Evolutionary conservation across 768 basidiomycete genomes (phyloP), one percentile per base, ranked within the genome.

Genomic region (Podaxis mareebaensis): DNA sequence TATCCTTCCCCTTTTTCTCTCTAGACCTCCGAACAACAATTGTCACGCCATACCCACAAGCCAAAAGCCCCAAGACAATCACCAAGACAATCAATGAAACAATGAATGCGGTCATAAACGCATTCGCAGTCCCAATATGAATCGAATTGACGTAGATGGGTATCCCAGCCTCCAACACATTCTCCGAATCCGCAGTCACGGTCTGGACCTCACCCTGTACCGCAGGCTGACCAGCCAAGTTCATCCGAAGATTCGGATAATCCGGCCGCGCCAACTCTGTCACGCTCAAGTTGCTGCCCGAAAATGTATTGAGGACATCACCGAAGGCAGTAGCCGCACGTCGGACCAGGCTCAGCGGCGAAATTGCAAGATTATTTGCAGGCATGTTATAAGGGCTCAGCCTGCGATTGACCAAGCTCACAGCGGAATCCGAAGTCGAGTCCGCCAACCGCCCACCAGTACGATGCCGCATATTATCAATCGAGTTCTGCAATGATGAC

Each of bases 41-140:
- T 20, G 79, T 54, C n/a, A 83, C 51, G 2, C 74, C 76, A 66
- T 86, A 90, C 17, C 82, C 81, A 20, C 91, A 51, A 4, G 72
- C 78, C 58, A 92, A 79, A 4, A 84, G 65, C 0, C 72, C 83
- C 13, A 85, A 49, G 15, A 83, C 75, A 65, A 93, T 83, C 15
- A 85, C 89, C 62, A 89, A 74, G 39, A 92, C 71, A 58, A 93
- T 85, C 68, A 98, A 81, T 10, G 80, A 79, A 53, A 84, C 78
- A 49, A 96, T 76, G 74, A 97, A 96, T n/a, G 88, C 77, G 4
- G 93, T 95, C 84, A 92, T 91, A 77, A 93, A 97, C 6, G 90
- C 90, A 75, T 97, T 96, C 60, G 90, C 90, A 0, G 89, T 90
- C 10, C 91, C 87, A 63, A 98, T 90, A 59, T 87, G 85, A 26